Evolutionary conservation across 2,329 filamentous ascomycete genomes (phyloP).

Genomic region (Paraphoma sp.): DNA sequence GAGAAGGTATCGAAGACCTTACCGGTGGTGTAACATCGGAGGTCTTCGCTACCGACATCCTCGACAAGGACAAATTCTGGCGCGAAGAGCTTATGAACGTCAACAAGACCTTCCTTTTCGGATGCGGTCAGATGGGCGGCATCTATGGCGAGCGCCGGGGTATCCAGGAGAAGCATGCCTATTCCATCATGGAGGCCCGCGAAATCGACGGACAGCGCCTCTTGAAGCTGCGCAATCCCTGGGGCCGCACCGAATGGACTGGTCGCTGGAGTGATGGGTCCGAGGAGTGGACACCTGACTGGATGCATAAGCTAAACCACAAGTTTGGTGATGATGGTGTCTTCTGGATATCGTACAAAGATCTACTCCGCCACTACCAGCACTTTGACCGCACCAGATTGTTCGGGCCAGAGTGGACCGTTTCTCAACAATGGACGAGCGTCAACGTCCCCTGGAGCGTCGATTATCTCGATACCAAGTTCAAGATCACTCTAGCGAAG

Average conservation of each 20-base stretch:
- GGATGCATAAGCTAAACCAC: conserved; percentile 74
- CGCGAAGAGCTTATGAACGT: conserved; percentile 78
- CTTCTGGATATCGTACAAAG: conserved; percentile 67
- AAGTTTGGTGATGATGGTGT: conserved; percentile 78
- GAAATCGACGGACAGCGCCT: conserved; percentile 66
- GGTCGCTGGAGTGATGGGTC: conserved; percentile 84
- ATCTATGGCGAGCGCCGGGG: conserved; percentile 64
- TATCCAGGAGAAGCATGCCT: conserved; percentile 60
- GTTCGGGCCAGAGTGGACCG: conserved; percentile 66
- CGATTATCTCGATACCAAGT: conserved; percentile 67
- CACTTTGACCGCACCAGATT: conserved; percentile 67
- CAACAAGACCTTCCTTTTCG: conserved; percentile 80
- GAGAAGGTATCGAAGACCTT: conserved; percentile 65
- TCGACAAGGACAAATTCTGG: conserved; percentile 85
- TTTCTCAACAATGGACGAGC: conserved; percentile 67
- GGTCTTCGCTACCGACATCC: conserved; percentile 72
- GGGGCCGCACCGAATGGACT: conserved; percentile 82
- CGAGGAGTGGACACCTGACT: conserved; percentile 83
- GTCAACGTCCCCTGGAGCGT: conserved; percentile 66
- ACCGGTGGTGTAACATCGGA: conserved; percentile 75
- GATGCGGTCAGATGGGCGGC: conserved; percentile 70
- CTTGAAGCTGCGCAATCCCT: conserved; percentile 69
- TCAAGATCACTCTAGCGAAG: conserved; percentile 61
- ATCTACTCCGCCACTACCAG: conserved; percentile 64
- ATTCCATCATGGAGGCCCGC: conserved; percentile 65